These are phyloP conservation scores for Sugiyamaella neomexicana DNA, from an alignment of 1,139 yeast species.

Conservation along the genomic window DNA sequence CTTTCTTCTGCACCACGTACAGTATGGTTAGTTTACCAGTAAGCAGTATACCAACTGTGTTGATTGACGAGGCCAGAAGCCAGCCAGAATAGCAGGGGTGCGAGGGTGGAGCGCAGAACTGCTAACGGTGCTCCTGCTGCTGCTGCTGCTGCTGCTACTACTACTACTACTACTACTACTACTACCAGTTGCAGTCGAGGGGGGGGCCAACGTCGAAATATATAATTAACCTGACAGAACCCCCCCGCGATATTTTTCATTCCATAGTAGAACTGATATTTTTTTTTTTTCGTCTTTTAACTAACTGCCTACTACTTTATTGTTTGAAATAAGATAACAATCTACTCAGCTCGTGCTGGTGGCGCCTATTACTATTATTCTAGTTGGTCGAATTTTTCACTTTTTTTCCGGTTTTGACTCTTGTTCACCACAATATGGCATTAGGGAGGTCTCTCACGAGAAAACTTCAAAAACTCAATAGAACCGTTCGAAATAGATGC, in stretches of 20 bases:
- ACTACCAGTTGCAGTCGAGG: background rate
- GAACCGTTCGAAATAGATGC: constrained; percentile 20
- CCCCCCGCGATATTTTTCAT: background rate
- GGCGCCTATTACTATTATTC: background rate
- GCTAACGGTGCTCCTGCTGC: background rate
- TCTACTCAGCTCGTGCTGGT: no score
- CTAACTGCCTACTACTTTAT: no score
- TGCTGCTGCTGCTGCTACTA: background rate
- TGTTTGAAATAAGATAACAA: background rate
- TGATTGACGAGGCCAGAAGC: background rate
- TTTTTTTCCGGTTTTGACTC: no score
- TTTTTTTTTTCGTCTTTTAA: background rate
- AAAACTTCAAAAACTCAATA: constrained; percentile 30
- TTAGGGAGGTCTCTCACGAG: constrained; percentile 31
- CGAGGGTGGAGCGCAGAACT: background rate
- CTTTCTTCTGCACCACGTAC: background rate
- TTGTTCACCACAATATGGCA: constrained; percentile 27
- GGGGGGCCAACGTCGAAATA: background rate
- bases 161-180: no score
- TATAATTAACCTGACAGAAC: background rate
- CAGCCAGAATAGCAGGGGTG: background rate
- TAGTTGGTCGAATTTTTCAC: background rate
- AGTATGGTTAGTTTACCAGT: background rate
- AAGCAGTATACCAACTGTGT: background rate
- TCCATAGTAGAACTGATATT: no score